Conservation (phyloP, 768 basidiomycete species). For the Suillus cothurnatus region DNA sequence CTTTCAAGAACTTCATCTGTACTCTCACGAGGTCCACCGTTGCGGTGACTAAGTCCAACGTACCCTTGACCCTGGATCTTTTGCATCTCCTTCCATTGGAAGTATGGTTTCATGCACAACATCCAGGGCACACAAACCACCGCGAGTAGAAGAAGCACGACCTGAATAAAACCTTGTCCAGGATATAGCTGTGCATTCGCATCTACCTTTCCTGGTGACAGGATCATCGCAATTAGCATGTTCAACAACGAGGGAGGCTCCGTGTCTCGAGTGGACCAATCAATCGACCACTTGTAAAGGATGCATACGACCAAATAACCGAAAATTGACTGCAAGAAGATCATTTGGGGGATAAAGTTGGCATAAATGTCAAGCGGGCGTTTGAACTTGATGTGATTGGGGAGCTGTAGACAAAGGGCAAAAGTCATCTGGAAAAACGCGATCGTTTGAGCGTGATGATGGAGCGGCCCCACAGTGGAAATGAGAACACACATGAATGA, state of each 20-base stretch:
- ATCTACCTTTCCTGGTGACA: conserved; percentile 82
- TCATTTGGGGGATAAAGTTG: conserved; percentile 96
- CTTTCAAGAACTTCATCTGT: conserved; percentile 68
- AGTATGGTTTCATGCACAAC: conserved; percentile 89
- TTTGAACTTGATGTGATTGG: conserved; percentile 95
- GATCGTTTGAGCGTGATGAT: conserved; percentile 15
- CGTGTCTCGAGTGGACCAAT: conserved; percentile 75
- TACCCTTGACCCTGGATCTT: conserved; percentile 85
- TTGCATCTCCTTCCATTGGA: conserved; percentile 88
- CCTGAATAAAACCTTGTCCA: conserved; percentile 87
- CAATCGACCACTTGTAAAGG: conserved; percentile 95
- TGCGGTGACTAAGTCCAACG: conserved; percentile 62
- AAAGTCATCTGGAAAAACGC: conserved; percentile 85
- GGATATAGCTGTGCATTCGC: conserved; percentile 73
- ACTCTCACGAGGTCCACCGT: conserved; percentile 52
- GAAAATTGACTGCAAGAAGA: conserved; percentile 97
- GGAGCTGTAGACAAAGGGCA: conserved; percentile 92
- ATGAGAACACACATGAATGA: conserved; percentile 79
- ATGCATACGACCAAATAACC: conserved; percentile 95
- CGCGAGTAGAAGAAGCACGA: conserved; percentile 75
- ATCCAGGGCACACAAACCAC: conserved; percentile 93
- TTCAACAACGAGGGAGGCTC: conserved; percentile 89
- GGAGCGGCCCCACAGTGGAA: background rate
- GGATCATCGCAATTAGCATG: conserved; percentile 97
- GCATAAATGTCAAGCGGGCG: conserved; percentile 84